A percentile compares a stretch with the other conserved stretches of the same genome.
Evolutionary conservation across 2,329 filamentous ascomycete genomes (phyloP).

Genomic region (Penicillium brevicompactum): DNA sequence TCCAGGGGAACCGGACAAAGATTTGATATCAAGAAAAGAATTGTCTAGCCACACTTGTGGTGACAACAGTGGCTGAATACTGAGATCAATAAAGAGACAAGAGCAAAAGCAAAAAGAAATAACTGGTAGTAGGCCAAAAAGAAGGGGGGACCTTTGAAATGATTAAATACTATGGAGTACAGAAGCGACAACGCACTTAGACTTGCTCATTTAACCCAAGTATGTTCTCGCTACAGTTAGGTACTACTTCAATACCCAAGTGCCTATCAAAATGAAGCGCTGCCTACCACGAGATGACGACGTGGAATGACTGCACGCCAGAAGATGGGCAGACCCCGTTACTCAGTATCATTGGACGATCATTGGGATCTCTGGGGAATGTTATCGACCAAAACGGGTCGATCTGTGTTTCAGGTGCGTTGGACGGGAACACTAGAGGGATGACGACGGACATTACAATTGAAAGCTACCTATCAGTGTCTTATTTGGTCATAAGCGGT

Average conservation of each 20-base stretch:
- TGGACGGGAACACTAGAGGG: conserved; percentile 13
- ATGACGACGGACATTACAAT: neutral
- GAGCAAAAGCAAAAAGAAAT: conserved; percentile 3
- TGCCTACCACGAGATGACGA: conserved; percentile 23
- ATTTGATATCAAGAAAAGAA: neutral
- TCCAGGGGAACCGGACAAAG: neutral
- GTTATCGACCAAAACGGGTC: conserved; percentile 24
- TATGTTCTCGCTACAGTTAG: conserved; percentile 7
- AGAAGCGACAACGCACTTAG: neutral
- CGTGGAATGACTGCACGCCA: conserved; percentile 23
- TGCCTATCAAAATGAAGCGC: conserved; percentile 19
- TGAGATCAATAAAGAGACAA: neutral
- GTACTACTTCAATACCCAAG: conserved; percentile 12
- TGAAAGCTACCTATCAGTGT: conserved; percentile 5
- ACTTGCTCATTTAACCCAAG: conserved; percentile 12
- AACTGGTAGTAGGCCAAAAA: neutral
- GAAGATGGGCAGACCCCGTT: conserved; percentile 16
- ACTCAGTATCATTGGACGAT: conserved; percentile 24
- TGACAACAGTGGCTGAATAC: conserved; percentile 17
- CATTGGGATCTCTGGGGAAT: conserved; percentile 26
- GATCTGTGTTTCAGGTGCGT: conserved; percentile 28
- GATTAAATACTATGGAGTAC: conserved; percentile 9
- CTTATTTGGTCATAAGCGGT: neutral
- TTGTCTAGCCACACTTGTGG: conserved; percentile 4
- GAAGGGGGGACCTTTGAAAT: conserved; percentile 1